These are phyloP conservation scores for Fusarium verticillioides DNA, from an alignment of 2,329 filamentous ascomycete species.

Conservation along the genomic window DNA sequence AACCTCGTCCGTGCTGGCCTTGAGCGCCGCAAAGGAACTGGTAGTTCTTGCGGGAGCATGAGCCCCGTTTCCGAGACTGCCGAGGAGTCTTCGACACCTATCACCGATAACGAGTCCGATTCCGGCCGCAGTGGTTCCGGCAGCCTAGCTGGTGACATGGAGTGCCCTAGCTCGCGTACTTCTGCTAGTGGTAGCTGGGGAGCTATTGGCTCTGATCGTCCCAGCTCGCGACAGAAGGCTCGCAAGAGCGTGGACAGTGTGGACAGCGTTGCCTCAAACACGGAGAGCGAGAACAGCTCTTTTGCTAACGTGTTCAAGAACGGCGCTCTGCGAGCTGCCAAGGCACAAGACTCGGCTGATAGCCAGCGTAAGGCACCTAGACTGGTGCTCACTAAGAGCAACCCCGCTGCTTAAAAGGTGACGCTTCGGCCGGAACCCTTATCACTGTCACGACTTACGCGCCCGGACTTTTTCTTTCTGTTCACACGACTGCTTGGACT, in stretches of 20 bases:
- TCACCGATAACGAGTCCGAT: constrained; percentile 80
- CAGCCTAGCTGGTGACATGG: constrained; percentile 80
- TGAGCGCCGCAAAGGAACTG: constrained; percentile 82
- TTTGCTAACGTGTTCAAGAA: constrained; percentile 76
- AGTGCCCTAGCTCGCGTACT: constrained; percentile 78
- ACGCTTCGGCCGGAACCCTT: constrained; percentile 36
- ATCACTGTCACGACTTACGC: constrained; percentile 52
- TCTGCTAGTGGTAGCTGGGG: constrained; percentile 78
- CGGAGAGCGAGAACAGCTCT: constrained; percentile 66
- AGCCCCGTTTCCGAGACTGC: constrained; percentile 88
- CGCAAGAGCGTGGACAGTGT: constrained; percentile 72
- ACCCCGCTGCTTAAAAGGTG: constrained; percentile 39
- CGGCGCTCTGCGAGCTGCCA: constrained; percentile 61
- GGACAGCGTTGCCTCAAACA: constrained; percentile 63
- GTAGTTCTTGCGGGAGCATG: constrained; percentile 79
- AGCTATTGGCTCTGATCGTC: constrained; percentile 88
- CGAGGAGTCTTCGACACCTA: constrained; percentile 73
- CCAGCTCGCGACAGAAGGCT: constrained; percentile 74
- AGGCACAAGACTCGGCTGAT: constrained; percentile 64
- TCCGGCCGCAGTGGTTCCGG: constrained; percentile 79
- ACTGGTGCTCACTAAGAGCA: constrained; percentile 80
- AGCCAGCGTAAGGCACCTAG: constrained; percentile 84
- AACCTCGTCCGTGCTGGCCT: constrained; percentile 91
- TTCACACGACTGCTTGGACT: constrained; percentile 52
- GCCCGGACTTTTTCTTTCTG: constrained; percentile 50